Evolutionary conservation across 768 basidiomycete species (phyloP), one percentile per base, ranked within the genome.

Genomic region (Leccinum barrowsii): DNA sequence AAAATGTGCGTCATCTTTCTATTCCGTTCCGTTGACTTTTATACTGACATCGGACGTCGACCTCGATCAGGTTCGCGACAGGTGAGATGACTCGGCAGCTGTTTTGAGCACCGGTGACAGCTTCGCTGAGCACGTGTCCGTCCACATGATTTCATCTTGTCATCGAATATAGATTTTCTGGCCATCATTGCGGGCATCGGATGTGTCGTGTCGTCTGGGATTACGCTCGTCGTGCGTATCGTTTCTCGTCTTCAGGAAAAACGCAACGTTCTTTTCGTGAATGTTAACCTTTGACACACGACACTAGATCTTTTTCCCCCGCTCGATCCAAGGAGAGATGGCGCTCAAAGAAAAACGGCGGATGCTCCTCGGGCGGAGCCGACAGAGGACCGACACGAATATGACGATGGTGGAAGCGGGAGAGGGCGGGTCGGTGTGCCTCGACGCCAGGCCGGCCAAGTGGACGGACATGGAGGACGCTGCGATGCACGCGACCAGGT

Each of bases 241-340:
- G 2, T 28, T 28, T 22, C 17, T 46, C 6, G 10, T 46, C 11
- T 6, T 44, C 10, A 21, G 10, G 0, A 19, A 19, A 44, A 44
- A 17, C 0, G 17, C 7, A 6, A 0, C n/a, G 2, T 11, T 5
- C 3, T 5, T 7, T 21, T 21, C 21, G 44, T 46, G 19, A 13
- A 19, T 19, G 21, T 12, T 21, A 12, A 19, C 5, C 5, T 11
- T 46, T 46, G 0, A 19, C 4, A 0, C 22, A 7, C 1, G 22
- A 12, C 1, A 17, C 22, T 17, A 90, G 89, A 88, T 92, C 35
- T 92, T 92, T 78, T 92, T 92, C 76, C 90, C 90, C 54, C 87
- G 90, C 42, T 88, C 86, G 5, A 79, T 87, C 47, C 80, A 87
- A 70, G 75, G 79, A 19, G 88, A 89, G 71, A 85, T 87, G 22